Percentiles rank a stretch among this genome's conserved stretches.
Evolutionary conservation across 2,329 filamentous ascomycete genomes (phyloP).

Genomic region (Phaeoacremonium minimum): DNA sequence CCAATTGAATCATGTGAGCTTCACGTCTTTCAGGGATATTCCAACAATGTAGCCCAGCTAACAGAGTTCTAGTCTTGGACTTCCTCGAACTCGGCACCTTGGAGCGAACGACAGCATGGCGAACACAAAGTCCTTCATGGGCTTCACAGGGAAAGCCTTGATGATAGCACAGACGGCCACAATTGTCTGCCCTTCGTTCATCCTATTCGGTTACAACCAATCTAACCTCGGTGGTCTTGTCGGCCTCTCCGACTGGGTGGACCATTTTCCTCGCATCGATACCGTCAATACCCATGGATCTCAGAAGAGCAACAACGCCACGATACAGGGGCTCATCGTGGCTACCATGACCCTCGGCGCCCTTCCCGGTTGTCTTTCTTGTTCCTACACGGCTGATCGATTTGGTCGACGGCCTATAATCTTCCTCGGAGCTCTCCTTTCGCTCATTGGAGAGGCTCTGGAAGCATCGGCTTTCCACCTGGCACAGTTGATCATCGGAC

Average conservation of each 20-base stretch:
- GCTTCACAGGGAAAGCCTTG: too few species aligned
- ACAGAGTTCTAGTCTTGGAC: too few species aligned
- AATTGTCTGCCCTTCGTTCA: conserved; percentile 25
- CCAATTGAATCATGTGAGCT: too few species aligned
- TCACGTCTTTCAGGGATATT: too few species aligned
- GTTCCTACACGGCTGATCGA: conserved; percentile 32
- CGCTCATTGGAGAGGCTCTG: conserved; percentile 42
- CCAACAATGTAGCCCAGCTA: too few species aligned
- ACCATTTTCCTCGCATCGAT: conserved; percentile 44
- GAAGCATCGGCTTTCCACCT: conserved; percentile 41
- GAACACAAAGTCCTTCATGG: too few species aligned
- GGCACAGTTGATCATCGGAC: conserved; percentile 44
- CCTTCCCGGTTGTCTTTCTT: conserved; percentile 14
- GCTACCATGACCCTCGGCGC: conserved; percentile 16
- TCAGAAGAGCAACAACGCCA: conserved; percentile 32
- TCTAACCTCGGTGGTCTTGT: conserved; percentile 41
- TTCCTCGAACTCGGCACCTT: too few species aligned
- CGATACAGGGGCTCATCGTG: conserved; percentile 17
- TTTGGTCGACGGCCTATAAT: conserved; percentile 47
- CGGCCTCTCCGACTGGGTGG: conserved; percentile 25
- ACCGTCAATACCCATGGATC: conserved; percentile 35
- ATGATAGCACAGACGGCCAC: conserved; percentile 6
- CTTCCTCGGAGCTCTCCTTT: conserved; percentile 40
- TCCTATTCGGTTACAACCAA: conserved; percentile 49
- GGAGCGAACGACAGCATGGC: too few species aligned